Conservation (phyloP, 352 stramenopile species). For the Elongisporangium senticosum region DNA sequence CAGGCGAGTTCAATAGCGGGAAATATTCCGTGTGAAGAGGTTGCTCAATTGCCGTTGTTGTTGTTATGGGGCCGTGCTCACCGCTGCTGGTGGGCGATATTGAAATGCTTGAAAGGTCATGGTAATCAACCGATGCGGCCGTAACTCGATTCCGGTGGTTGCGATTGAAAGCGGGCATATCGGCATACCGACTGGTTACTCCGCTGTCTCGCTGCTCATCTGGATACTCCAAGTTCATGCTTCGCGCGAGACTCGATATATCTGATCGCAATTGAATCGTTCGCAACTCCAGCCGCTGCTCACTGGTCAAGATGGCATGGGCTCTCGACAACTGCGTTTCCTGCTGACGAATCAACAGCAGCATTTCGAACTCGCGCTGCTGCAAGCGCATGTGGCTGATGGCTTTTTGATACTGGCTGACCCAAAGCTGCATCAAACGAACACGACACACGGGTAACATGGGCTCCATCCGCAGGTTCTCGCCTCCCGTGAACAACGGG, state of each 20-base stretch:
- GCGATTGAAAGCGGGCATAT: neutral
- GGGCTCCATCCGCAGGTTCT: constrained; percentile 39
- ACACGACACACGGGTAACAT: constrained; percentile 82
- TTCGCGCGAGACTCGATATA: constrained; percentile 61
- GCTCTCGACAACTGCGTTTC: constrained; percentile 68
- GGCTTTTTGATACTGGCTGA: constrained; percentile 83
- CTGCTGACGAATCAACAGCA: constrained; percentile 76
- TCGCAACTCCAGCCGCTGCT: constrained; percentile 63
- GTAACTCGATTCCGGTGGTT: constrained; percentile 16
- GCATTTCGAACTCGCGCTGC: constrained; percentile 83
- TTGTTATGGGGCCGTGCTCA: neutral
- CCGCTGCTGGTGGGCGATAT: neutral
- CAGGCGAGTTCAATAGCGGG: neutral
- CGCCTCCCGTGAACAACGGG: constrained; percentile 61
- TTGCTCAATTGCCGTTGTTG: constrained; percentile 14
- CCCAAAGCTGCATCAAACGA: constrained; percentile 84
- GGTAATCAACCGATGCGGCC: constrained; percentile 38
- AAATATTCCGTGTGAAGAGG: neutral
- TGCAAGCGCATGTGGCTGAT: constrained; percentile 86
- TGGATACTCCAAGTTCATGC: constrained; percentile 72
- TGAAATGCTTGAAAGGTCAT: constrained; percentile 37
- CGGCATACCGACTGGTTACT: constrained; percentile 8
- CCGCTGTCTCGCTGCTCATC: constrained; percentile 16
- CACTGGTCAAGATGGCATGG: constrained; percentile 45
- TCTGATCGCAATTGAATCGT: constrained; percentile 62